phyloP scores from a whole-genome alignment of 129 eudicot genomes.

The Lactuca saligna region DNA sequence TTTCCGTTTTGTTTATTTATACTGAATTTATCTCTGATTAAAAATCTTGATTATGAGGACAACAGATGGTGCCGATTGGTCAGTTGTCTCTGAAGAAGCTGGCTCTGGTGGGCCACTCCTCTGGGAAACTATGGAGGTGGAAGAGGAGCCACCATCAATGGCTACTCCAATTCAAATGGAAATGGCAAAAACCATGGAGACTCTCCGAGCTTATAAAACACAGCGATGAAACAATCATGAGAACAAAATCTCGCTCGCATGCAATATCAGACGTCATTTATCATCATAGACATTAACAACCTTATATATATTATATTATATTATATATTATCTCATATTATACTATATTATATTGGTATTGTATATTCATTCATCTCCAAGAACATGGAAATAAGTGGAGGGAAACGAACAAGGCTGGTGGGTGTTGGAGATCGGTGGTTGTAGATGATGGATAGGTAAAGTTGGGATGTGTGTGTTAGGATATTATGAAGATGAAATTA shows the following conservation, averaged over 20 bases:
- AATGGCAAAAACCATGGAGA: conserved; percentile 99
- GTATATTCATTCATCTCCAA: conserved; percentile 47
- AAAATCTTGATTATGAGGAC: neutral
- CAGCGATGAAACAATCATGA: conserved; percentile 83
- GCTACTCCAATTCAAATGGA: conserved; percentile 96
- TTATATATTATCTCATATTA: conserved; percentile 42
- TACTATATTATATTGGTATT: conserved; percentile 12
- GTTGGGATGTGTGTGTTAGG: neutral
- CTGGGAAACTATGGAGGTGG: conserved; percentile 98
- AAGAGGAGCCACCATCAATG: conserved; percentile 98
- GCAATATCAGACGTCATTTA: conserved; percentile 49
- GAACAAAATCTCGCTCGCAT: conserved; percentile 67
- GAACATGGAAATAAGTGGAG: conserved; percentile 48
- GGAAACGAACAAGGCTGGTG: conserved; percentile 14
- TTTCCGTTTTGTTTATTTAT: neutral
- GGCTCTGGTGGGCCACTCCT: conserved; percentile 68
- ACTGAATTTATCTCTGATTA: conserved; percentile 13
- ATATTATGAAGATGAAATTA: conserved; percentile 22
- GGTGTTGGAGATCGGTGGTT: conserved; percentile 22
- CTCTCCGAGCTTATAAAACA: conserved; percentile 82
- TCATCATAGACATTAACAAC: conserved; percentile 47
- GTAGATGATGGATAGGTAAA: conserved; percentile 32
- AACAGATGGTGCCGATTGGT: conserved; percentile 90
- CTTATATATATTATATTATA: conserved; percentile 4
- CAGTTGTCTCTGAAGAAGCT: conserved; percentile 81